Evolutionary conservation across 2,329 filamentous ascomycete species (phyloP), one percentile per base, ranked within the genome.

Genomic region (Daldinia sp.): DNA sequence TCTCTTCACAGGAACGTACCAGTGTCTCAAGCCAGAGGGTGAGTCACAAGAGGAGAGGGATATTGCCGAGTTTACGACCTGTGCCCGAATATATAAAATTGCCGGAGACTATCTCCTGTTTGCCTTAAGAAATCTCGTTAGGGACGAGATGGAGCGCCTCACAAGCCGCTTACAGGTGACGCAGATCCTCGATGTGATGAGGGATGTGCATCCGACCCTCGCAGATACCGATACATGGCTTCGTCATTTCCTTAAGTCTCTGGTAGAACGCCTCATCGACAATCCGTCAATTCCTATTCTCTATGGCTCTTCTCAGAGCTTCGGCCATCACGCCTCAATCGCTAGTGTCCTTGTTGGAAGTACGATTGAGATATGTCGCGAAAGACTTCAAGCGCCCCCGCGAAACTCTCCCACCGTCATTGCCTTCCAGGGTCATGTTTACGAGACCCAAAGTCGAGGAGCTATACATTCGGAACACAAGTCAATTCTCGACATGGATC

Each of bases 1-100:
- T 54, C 65, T 76, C 50, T 71, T 73, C 4, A 73, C 74, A 10
- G 68, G 62, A 56, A 72, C 62, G 12, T 76, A 75, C 41, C 71
- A 75, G 53, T 73, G 67, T 23, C 71, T 76, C 15, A 64, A 63
- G 37, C 73, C 70, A 15, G 60, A 70, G 56, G 71, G 72, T 35
- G 50, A 37, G 0, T 66, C 67, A 15, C 44, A 26, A 3, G 20
- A 56, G 13, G 68, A 75, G 37, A 72, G 55, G 35, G 23, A 57
- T 10, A 54, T 62, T 28, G 41, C 46, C 13, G 74, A 75, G 51
- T 67, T 76, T 15, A 62, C 41, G 12, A 75, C 70, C 35, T 63
- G 70, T 41, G 63, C 73, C 39, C 67, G 57, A 33, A 65, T 65
- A 12, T 75, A 74, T 26, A 46, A 57, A 15, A 44, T 72, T 20